Conservation (phyloP, 2,329 filamentous ascomycete genomes). For the Rosellinia necatrix region DNA sequence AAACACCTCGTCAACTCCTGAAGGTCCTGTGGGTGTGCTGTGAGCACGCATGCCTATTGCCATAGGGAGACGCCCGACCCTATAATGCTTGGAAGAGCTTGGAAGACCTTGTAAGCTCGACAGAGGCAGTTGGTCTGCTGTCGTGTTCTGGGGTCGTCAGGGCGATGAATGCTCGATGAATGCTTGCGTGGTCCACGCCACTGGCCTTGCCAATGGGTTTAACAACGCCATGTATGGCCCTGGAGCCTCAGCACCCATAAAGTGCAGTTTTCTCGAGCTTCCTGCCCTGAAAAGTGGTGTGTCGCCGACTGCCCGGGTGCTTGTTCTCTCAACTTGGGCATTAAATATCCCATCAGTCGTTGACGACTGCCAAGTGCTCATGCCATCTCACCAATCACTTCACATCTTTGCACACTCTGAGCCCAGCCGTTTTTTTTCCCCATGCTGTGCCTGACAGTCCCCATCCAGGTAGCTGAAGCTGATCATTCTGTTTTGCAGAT, state of each 20-base stretch:
- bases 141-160: slow-evolving; percentile 11
- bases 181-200: slow-evolving; percentile 1
- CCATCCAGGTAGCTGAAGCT: slow-evolving; percentile 24
- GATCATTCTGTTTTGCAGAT: slow-evolving; percentile 33
- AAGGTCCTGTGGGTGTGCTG: slow-evolving; percentile 17
- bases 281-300: slow-evolving; percentile 1
- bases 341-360: neutral
- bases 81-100: slow-evolving; percentile 23
- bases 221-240: slow-evolving; percentile 8
- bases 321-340: neutral
- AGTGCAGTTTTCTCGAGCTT: slow-evolving; percentile 10
- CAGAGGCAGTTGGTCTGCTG: slow-evolving; percentile 21
- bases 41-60: slow-evolving; percentile 18
- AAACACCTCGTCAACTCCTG: slow-evolving; percentile 18
- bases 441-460: slow-evolving; percentile 6
- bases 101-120: slow-evolving; percentile 24
- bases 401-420: neutral
- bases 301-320: slow-evolving; percentile 12
- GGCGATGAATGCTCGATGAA: too few relatives aligned
- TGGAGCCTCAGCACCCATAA: slow-evolving; percentile 5
- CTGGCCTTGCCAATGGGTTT: slow-evolving; percentile 12
- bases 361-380: neutral
- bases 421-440: neutral
- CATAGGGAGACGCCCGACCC: slow-evolving; percentile 3
- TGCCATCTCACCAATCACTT: slow-evolving; percentile 1